Base-by-base conservation (phyloP, 2,329 filamentous ascomycete genomes). In the Podosphaera leucotricha region DNA sequence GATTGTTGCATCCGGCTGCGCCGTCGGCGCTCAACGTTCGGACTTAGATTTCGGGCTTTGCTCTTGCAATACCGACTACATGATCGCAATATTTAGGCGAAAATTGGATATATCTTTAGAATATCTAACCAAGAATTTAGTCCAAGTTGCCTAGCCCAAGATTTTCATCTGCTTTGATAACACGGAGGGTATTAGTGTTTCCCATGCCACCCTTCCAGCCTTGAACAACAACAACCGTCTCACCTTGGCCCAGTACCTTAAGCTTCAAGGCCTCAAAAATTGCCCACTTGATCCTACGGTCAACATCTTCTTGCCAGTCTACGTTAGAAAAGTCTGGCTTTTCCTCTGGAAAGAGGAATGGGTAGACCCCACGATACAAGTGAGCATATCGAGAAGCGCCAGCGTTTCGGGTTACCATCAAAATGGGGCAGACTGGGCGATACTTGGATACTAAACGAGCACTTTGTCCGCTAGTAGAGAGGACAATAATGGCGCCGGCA, bases 241-340 rank as follows among this genome's bases (percentile, higher is more conserved):
- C 81, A 52, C 77, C 80, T 59, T 74, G 66, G 59, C 66, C 70
- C 49, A 92, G 66, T 41, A 86, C 72, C 54, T 76, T 75, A 50
- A 98, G 80, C 64, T 80, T 75, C 57, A 93, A 74, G 55, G 84
- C 90, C 60, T 85, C 75, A 60, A 72, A 68, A 61, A 98, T 83
- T 61, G 83, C 90, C 86, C 87, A 98, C 72, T 87, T 93, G 64
- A 98, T 83, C 60, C 90, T 84, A 61, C 78, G 76, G 66, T 98
- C 90, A 55, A 98, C 90, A 64, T 98, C 87, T 70, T 95, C 85
- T 68, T 98, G 90, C 90, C 90, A 98, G 66, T 92, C 86, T 58
- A 80, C 75, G 64, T 80, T 74, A 61, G 71, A 73, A 66, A 95
- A 98, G 68, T 98, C 84, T 55, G 90, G 90, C 77, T 95, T 95